Evolutionary conservation across 352 stramenopile species (phyloP).

Genomic region (Thraustotheca clavata): DNA sequence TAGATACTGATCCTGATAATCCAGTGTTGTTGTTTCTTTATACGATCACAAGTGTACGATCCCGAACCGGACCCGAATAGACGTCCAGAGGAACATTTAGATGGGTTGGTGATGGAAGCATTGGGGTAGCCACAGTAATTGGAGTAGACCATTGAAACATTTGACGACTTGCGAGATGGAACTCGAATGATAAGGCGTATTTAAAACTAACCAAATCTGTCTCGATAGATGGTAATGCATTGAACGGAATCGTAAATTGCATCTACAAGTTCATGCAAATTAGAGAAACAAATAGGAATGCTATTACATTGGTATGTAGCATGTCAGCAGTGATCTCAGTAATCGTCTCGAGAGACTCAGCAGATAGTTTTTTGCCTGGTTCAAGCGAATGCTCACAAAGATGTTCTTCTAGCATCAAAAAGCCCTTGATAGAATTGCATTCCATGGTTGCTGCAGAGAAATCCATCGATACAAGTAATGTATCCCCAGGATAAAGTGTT

Average conservation of each 20-base stretch:
- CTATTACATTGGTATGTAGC: constrained; percentile 40
- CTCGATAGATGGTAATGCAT: constrained; percentile 44
- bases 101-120: neutral
- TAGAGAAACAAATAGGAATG: neutral
- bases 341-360: constrained; percentile 38
- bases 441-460: constrained; percentile 44
- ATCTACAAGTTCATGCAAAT: constrained; percentile 6
- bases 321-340: constrained; percentile 36
- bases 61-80: constrained; percentile 1
- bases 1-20: neutral
- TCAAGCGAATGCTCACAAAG: constrained; percentile 45
- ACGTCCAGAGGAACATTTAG: constrained; percentile 3
- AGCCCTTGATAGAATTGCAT: constrained; percentile 40
- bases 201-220: constrained; percentile 55
- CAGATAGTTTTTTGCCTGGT: constrained; percentile 43
- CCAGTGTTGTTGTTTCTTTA: neutral
- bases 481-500: constrained; percentile 50
- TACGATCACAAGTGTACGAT: neutral
- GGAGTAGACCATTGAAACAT: neutral
- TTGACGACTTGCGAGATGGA: constrained; percentile 17
- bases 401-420: constrained; percentile 43
- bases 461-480: constrained; percentile 49
- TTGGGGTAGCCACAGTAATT: neutral
- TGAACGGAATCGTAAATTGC: constrained; percentile 43
- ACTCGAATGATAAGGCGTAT: constrained; percentile 56